These are phyloP conservation scores for Wickerhamiella nectarea DNA, from an alignment of 805 yeast genomes.

Conservation along the genomic window DNA sequence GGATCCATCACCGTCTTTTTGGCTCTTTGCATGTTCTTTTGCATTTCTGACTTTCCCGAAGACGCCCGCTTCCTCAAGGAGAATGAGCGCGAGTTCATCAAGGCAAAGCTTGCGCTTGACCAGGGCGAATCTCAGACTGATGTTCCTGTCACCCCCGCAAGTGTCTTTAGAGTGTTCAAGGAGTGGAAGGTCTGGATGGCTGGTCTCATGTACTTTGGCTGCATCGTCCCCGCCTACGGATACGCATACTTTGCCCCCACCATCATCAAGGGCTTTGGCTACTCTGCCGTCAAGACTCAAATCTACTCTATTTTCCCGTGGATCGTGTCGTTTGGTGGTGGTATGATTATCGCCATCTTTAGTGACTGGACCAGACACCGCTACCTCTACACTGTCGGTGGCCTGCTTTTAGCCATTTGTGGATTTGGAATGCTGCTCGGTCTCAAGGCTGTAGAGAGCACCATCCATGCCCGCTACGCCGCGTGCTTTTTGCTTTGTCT, in stretches of 20 bases:
- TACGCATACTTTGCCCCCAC: slow-evolving; percentile 63
- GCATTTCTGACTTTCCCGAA: slow-evolving; percentile 57
- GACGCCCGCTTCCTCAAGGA: slow-evolving; percentile 38
- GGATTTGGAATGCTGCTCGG: slow-evolving; percentile 49
- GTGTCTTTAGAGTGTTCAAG: slow-evolving; percentile 38
- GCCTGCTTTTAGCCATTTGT: slow-evolving; percentile 25
- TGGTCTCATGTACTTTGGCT: slow-evolving; percentile 50
- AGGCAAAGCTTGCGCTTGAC: slow-evolving; percentile 46
- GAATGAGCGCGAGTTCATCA: slow-evolving; percentile 40
- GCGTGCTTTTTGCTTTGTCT: slow-evolving; percentile 48
- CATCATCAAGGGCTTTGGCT: slow-evolving; percentile 46
- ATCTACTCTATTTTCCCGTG: slow-evolving; percentile 78
- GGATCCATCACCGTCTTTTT: slow-evolving; percentile 36
- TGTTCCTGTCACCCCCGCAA: slow-evolving; percentile 33
- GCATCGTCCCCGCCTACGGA: slow-evolving; percentile 58
- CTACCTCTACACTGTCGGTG: slow-evolving; percentile 18
- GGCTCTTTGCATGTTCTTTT: slow-evolving; percentile 24
- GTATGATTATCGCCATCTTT: slow-evolving; percentile 43
- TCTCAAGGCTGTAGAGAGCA: slow-evolving; percentile 24
- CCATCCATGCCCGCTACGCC: slow-evolving; percentile 38
- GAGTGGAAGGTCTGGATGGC: slow-evolving; percentile 47
- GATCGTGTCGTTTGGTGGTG: slow-evolving; percentile 58
- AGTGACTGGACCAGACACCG: slow-evolving; percentile 42
- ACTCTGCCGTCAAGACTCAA: slow-evolving; percentile 62
- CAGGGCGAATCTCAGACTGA: slow-evolving; percentile 38